These are phyloP conservation scores for Cyclotella atomus DNA, from an alignment of 108 stramenopile genomes.

Conservation along the genomic window DNA sequence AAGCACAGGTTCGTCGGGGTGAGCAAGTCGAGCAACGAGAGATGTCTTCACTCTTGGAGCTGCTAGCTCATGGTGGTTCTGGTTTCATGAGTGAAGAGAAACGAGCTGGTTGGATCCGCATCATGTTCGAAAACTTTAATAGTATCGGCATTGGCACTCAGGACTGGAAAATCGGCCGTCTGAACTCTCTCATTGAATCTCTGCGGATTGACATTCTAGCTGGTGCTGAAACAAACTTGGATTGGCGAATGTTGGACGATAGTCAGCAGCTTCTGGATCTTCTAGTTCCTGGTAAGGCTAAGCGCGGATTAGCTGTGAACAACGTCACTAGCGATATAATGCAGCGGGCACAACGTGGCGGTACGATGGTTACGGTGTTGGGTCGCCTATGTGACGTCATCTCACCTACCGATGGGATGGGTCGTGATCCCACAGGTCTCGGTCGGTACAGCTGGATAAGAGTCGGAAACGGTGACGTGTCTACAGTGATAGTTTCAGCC, in stretches of 20 bases:
- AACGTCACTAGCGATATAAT: neutral
- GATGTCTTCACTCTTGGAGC: slow-evolving; percentile 1
- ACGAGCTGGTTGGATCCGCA: neutral
- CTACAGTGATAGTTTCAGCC: neutral
- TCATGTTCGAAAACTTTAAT: slow-evolving; percentile 4
- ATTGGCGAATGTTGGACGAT: neutral
- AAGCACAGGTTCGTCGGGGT: neutral
- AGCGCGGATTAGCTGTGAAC: neutral
- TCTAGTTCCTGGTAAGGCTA: neutral
- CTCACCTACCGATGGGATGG: neutral
- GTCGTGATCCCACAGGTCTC: neutral
- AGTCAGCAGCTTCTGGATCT: neutral
- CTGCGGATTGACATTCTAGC: neutral
- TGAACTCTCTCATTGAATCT: too few relatives aligned
- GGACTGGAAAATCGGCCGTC: neutral
- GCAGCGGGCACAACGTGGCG: neutral
- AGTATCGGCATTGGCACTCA: neutral
- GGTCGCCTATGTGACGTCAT: neutral
- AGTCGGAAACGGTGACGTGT: neutral
- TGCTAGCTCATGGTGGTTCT: neutral
- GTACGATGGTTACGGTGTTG: neutral
- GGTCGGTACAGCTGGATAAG: neutral
- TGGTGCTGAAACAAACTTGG: neutral
- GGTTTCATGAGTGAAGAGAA: neutral
- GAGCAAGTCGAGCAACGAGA: neutral